Evolutionary conservation across 208 protist genomes (phyloP).

Genomic region (Trypanosoma avium): DNA sequence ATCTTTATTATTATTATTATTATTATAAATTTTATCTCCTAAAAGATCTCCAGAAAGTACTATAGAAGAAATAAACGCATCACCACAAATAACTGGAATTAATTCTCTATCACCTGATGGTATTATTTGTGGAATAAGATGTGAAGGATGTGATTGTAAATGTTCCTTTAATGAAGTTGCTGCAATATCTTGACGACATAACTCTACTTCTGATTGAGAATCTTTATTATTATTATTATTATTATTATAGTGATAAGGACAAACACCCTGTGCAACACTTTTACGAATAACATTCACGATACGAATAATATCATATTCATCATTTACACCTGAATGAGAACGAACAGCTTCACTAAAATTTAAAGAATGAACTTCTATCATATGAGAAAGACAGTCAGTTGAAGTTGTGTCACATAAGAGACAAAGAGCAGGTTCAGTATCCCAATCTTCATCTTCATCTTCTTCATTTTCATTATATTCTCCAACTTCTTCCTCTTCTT

Average conservation of each 20-base stretch:
- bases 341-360: conserved; percentile 46
- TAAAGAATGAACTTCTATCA: conserved; percentile 49
- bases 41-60: conserved; percentile 50
- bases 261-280: conserved; percentile 31
- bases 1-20: conserved; percentile 21
- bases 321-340: conserved; percentile 39
- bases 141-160: conserved; percentile 27
- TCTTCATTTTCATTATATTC: conserved; percentile 44
- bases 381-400: conserved; percentile 50
- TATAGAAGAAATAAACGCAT: conserved; percentile 75
- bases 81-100: conserved; percentile 58
- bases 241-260: conserved; percentile 32
- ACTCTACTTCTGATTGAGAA: conserved; percentile 22
- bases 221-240: too few relatives aligned
- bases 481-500: conserved; percentile 11
- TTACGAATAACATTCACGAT: conserved; percentile 70
- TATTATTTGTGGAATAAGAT: conserved; percentile 50
- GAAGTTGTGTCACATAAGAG: conserved; percentile 57
- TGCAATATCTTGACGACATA: conserved; percentile 18
- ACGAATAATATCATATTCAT: conserved; percentile 82
- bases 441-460: conserved; percentile 55
- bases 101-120: conserved; percentile 41
- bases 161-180: conserved; percentile 47
- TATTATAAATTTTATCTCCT: neutral
- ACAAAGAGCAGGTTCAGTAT: conserved; percentile 44